A percentile compares a stretch with the other conserved stretches of the same genome.
Conservation (phyloP, 176 grass and related monocot species). For the Raddia guianensis region DNA sequence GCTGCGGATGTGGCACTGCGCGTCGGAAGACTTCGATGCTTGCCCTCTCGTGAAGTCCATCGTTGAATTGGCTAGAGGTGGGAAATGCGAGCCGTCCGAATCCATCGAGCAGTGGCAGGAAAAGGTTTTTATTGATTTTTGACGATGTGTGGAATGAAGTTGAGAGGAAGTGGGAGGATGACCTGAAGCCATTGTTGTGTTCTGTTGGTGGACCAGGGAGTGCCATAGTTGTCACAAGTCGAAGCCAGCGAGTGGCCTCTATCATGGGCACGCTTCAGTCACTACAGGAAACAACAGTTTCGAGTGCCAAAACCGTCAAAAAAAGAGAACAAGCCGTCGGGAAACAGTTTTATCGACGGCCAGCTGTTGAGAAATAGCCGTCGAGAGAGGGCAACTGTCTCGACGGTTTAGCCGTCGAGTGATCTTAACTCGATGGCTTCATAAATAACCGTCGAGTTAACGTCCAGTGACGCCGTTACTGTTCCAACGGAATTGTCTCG, state of each 20-base stretch:
- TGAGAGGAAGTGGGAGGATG: background rate
- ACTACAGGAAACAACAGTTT: background rate
- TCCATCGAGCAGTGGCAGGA: background rate
- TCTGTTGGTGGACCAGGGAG: conserved; percentile 31
- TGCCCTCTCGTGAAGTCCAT: background rate
- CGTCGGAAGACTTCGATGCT: conserved; percentile 35
- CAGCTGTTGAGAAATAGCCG: too few relatives aligned
- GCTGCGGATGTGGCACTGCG: conserved; percentile 46
- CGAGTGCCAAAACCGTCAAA: conserved; percentile 18
- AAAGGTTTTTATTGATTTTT: conserved; percentile 28
- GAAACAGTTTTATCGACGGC: too few relatives aligned
- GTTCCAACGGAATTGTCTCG: too few relatives aligned
- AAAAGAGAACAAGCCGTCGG: background rate
- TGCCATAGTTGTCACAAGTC: conserved; percentile 42
- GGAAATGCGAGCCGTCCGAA: background rate
- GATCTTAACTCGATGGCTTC: too few relatives aligned
- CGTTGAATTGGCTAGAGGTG: background rate
- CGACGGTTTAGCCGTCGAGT: conserved; percentile 8
- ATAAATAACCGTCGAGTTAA: too few relatives aligned
- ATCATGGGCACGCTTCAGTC: conserved; percentile 21
- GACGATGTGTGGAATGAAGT: conserved; percentile 58
- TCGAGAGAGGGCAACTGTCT: background rate
- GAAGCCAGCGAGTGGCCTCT: background rate
- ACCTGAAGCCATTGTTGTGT: background rate
- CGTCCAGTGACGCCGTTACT: too few relatives aligned